phyloP scores from a whole-genome alignment of 257 asterid genomes.

The Striga asiatica region DNA sequence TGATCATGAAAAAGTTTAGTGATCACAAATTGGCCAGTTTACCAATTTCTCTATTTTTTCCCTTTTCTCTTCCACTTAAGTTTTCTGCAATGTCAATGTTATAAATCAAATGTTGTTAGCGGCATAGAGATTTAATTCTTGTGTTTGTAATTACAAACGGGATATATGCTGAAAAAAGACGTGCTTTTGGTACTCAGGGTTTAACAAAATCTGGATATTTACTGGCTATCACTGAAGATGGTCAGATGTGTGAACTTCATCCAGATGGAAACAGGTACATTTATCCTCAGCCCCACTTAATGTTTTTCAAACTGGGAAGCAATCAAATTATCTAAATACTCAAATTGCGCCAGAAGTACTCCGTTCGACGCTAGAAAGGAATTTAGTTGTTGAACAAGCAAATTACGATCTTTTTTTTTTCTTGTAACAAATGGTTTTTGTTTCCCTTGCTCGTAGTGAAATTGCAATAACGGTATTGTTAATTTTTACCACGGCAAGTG shows the following conservation, averaged over 20 bases:
- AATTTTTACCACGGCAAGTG: neutral
- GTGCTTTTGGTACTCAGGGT: slow-evolving; percentile 40
- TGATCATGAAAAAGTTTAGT: too few relatives aligned
- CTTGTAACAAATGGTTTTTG: neutral
- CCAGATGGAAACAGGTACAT: slow-evolving; percentile 95
- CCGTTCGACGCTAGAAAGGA: neutral
- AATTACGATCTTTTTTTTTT: neutral
- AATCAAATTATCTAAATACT: neutral
- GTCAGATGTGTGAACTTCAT: slow-evolving; percentile 81
- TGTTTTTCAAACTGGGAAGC: neutral
- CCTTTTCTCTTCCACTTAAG: neutral
- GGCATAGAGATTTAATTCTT: neutral
- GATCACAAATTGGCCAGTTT: too few relatives aligned
- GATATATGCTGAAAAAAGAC: slow-evolving; percentile 3
- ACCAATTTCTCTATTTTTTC: neutral
- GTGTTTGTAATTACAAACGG: neutral
- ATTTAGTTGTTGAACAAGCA: neutral
- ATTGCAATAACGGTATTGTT: neutral
- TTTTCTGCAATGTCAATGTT: neutral
- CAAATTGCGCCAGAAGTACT: neutral
- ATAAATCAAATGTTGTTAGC: neutral
- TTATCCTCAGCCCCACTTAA: neutral
- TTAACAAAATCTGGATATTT: slow-evolving; percentile 65
- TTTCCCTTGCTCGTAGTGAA: neutral
- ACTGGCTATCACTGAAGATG: slow-evolving; percentile 62